Percentiles rank a stretch among this genome's conserved stretches.
Conservation (phyloP, 257 asterid genomes). For the Solanum chaucha region DNA sequence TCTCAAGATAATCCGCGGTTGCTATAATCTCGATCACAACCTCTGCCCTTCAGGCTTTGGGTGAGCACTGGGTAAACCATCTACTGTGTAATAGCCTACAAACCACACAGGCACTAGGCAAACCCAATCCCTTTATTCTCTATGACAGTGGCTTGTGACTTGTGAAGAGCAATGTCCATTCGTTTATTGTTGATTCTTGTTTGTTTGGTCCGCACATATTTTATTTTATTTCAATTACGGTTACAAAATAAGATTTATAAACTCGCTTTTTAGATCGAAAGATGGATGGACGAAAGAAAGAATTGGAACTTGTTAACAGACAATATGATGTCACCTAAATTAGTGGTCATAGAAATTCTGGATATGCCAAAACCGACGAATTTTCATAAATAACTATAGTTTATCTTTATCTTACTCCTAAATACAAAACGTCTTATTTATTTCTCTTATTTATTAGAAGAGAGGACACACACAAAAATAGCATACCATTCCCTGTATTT, state of each 20-base stretch:
- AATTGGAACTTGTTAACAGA: not conserved
- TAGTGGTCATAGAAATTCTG: not conserved
- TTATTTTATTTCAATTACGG: not conserved
- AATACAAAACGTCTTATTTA: not conserved
- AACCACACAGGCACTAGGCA: not conserved
- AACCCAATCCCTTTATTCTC: not conserved
- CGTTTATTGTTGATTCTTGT: not conserved
- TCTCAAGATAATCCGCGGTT: fast-evolving
- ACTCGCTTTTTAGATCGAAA: not conserved
- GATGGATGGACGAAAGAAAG: not conserved
- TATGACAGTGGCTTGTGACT: not conserved
- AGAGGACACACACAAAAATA: not conserved
- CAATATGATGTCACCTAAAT: not conserved
- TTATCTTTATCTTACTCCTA: not conserved
- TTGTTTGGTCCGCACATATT: not conserved
- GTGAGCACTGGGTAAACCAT: fast-evolving
- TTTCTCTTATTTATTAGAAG: not conserved
- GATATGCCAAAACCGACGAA: not conserved
- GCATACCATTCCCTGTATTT: not conserved
- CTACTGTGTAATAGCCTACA: fast-evolving
- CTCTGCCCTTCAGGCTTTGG: no score
- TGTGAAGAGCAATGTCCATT: not conserved
- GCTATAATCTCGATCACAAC: no score
- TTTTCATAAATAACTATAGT: not conserved
- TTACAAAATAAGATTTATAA: not conserved